Evolutionary conservation across 805 yeast species (phyloP), one percentile per base, ranked within the genome.

Genomic region (Brettanomyces sp.): DNA sequence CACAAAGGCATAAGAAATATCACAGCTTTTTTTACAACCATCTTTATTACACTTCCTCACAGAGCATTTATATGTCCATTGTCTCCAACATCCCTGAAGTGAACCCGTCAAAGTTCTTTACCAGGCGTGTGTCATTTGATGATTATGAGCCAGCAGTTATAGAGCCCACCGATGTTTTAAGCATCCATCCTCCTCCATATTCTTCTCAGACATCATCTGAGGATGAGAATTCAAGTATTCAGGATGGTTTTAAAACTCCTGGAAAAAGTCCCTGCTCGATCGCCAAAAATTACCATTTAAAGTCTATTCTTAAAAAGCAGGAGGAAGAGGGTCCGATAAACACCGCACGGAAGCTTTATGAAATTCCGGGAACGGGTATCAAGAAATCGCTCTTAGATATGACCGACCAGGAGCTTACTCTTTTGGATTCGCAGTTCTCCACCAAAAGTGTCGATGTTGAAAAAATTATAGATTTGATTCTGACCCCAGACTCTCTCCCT

Each of bases 321-420:
- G 14, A 13, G 14, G 12, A 9, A 5, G 22, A 18, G 37, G 14
- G 13, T 6, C n/a, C n/a, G 8, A 13, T 25, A 13, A 32, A 23
- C n/a, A 14, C 41, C 9, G 23, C 41, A 14, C 33, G 40, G 23
- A 36, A 34, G 14, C 36, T 28, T 13, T 42, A 42, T 34, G 44
- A 42, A 39, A 42, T 42, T 44, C 23, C 52, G 36, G 38, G 37
- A 43, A 42, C 45, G 33, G 47, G 47, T 46, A 30, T 36, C 18
- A 59, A 76, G 45, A 73, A 75, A 52, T 69, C 75, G 41, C 70
- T 72, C 51, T 66, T 72, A 33, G 76, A 67, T 13, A 71, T 77
- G 79, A 66, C 79, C 13, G 68, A 73, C 55, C 77, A 73, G 47
- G 81, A 77, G 56, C 62, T 77, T 47, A 56, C 76, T 60, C 77